Conservation (phyloP, 2,329 filamentous ascomycete genomes). For the Sporothrix protearum region DNA sequence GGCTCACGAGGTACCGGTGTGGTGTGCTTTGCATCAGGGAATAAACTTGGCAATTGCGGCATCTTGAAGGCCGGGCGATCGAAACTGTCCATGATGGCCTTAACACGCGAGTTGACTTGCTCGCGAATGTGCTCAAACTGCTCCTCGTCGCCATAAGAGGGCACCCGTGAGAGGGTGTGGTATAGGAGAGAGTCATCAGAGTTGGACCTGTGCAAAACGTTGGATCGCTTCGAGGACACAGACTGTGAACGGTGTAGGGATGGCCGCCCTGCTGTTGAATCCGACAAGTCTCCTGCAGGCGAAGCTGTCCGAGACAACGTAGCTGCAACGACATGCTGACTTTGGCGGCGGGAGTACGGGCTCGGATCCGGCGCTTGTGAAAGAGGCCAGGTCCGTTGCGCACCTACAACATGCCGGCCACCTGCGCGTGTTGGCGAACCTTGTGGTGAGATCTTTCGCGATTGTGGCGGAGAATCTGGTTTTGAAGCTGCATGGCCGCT, state of each 20-base stretch:
- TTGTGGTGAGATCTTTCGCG: background rate
- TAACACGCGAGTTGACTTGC: slow-evolving; percentile 83
- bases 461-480: background rate
- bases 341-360: background rate
- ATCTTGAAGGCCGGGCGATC: slow-evolving; percentile 75
- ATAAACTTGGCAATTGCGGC: slow-evolving; percentile 51
- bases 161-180: slow-evolving; percentile 70
- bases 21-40: slow-evolving; percentile 30
- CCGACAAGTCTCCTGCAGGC: background rate
- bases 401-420: background rate
- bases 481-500: background rate
- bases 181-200: slow-evolving; percentile 79
- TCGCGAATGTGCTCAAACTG: slow-evolving; percentile 76
- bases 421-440: slow-evolving; percentile 3
- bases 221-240: slow-evolving; percentile 32
- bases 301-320: background rate
- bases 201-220: slow-evolving; percentile 55
- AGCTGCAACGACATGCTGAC: background rate
- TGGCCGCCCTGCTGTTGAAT: background rate
- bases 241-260: slow-evolving; percentile 28
- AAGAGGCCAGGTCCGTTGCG: background rate
- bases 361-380: background rate
- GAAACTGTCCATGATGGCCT: slow-evolving; percentile 84
- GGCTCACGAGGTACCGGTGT: slow-evolving; percentile 11
- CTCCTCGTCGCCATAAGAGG: slow-evolving; percentile 79